Evolutionary conservation across 306 rosid species (phyloP), one percentile per base, ranked within the genome.

Genomic region (Gynostemma pentaphyllum): DNA sequence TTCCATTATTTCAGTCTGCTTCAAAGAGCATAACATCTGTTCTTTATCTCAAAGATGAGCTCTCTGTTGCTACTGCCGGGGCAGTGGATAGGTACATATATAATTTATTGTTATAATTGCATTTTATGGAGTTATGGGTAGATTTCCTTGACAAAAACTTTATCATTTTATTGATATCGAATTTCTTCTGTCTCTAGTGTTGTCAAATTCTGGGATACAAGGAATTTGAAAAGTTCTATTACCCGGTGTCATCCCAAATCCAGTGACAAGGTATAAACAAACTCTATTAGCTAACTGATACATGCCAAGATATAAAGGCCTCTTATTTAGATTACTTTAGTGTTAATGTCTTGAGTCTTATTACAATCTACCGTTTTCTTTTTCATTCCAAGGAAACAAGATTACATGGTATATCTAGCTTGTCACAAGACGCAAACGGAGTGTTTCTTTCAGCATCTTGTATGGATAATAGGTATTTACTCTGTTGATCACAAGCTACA

Each of bases 191-290:
- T 70, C 79, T 80, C 51, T 88, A 94, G 99, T 52, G 62, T 82
- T 74, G 68, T 94, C 37, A 94, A 94, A 80, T 94, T 88, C 68
- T 94, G 99, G 99, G 99, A 94, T 71, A 79, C 90, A 50, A 94
- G 99, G 77, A 82, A 72, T 74, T 54, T 89, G 72, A 94, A 78
- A 72, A 81, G 69, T 68, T 69, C 29, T 24, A 81, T 82, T 68
- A 81, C 79, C 13, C 78, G 76, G 69, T 94, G 90, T 67, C 75
- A 69, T 64, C 81, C 77, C 5, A 79, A 74, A 56, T 57, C 81
- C 28, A 72, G 73, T 66, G 83, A 74, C 66, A 83, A 86, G 95
- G 99, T 94, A 61, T 40, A 85, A 73, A 36, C 56, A n/a, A 51
- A 74, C 40, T 48, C 27, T 7, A 13, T 29, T 66, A 24, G 41